Conservation (phyloP, 139 green algal genomes). For the Haematococcus lacustris region DNA sequence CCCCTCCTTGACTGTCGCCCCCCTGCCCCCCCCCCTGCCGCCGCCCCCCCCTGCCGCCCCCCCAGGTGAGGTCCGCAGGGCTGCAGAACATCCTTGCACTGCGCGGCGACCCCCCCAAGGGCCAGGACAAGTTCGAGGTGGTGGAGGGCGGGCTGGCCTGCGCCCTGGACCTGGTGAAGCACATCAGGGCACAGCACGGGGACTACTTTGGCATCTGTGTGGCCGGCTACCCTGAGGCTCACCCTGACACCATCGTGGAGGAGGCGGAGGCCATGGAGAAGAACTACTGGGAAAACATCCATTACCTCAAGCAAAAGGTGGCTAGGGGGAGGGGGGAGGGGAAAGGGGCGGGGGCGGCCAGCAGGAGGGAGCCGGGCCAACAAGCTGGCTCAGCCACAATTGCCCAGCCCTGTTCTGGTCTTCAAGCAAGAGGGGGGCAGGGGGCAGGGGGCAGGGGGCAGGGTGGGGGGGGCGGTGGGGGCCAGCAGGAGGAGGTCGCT, state of each 20-base stretch:
- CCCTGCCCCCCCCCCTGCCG: too few species aligned
- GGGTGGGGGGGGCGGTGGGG: too few species aligned
- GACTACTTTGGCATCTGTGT: slow-evolving; percentile 94
- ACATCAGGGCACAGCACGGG: slow-evolving; percentile 79
- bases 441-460: too few species aligned
- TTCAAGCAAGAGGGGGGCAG: too few species aligned
- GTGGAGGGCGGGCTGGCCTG: slow-evolving; percentile 86
- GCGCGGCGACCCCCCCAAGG: slow-evolving; percentile 88
- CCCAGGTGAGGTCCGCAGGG: slow-evolving; percentile 74
- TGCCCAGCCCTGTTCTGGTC: too few species aligned
- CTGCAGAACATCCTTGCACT: slow-evolving; percentile 94
- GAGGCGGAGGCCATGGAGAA: slow-evolving; percentile 56
- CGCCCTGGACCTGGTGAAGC: slow-evolving; percentile 90
- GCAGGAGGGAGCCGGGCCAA: too few species aligned
- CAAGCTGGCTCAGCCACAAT: too few species aligned
- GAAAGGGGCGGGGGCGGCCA: too few species aligned
- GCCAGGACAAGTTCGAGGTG: slow-evolving; percentile 80
- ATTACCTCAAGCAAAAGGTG: slow-evolving; percentile 93
- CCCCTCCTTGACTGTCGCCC: too few species aligned
- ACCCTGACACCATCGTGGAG: slow-evolving; percentile 88
- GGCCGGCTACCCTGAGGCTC: slow-evolving; percentile 92
- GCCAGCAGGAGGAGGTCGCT: too few species aligned
- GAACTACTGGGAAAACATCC: slow-evolving; percentile 80
- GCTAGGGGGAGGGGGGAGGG: slow-evolving; percentile 1
- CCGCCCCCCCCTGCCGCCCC: too few species aligned